Conservation (phyloP, 768 basidiomycete genomes). For the Pisolithus marmoratus region DNA sequence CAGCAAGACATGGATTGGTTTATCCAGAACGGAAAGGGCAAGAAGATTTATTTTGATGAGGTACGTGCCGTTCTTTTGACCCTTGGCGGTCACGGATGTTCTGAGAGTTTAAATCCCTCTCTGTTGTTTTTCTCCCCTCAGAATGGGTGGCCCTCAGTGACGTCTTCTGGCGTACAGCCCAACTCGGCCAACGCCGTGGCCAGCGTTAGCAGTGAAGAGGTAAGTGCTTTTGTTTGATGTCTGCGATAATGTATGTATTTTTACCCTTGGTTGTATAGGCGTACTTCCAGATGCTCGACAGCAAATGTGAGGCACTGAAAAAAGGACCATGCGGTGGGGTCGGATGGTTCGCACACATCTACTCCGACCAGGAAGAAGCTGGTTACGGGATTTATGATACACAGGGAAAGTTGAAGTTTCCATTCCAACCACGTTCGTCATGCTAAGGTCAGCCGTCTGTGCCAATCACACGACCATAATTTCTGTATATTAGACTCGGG, state of each 20-base stretch:
- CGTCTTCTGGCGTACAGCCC: slow-evolving; percentile 56
- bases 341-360: slow-evolving; percentile 82
- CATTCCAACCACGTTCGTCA: slow-evolving; percentile 55
- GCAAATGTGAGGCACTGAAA: slow-evolving; percentile 60
- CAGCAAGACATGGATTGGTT: slow-evolving; percentile 61
- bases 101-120: background rate
- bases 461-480: background rate
- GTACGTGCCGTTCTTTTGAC: slow-evolving; percentile 29
- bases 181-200: slow-evolving; percentile 60
- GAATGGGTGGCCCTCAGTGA: slow-evolving; percentile 78
- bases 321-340: slow-evolving; percentile 52
- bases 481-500: too few relatives aligned
- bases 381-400: slow-evolving; percentile 66
- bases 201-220: slow-evolving; percentile 54
- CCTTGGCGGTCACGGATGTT: background rate
- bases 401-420: slow-evolving; percentile 50
- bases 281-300: slow-evolving; percentile 60
- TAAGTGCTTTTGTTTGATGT: slow-evolving; percentile 25
- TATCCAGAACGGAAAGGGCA: slow-evolving; percentile 52
- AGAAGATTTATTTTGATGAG: slow-evolving; percentile 74
- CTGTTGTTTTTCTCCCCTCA: slow-evolving; percentile 18
- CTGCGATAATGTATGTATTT: background rate
- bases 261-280: slow-evolving; percentile 31
- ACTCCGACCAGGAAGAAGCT: slow-evolving; percentile 57
- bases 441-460: slow-evolving; percentile 35